Evolutionary conservation across 768 basidiomycete species (phyloP).

Genomic region (Cystofilobasidium bisporidii): DNA sequence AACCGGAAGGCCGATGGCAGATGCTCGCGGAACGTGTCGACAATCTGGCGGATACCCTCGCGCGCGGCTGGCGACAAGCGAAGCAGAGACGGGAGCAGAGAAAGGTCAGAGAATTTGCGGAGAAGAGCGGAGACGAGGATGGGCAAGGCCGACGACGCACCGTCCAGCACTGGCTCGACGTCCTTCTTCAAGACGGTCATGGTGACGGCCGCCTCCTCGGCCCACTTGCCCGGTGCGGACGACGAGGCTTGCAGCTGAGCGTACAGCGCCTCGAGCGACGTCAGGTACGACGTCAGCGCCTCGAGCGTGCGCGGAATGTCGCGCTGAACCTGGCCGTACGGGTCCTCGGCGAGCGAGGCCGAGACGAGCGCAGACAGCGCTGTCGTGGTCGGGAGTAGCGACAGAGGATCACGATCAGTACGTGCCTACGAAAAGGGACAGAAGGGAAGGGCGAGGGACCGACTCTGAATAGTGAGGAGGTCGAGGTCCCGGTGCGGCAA

Average conservation of each 20-base stretch:
- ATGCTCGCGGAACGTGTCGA: constrained; percentile 21
- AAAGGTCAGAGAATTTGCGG: too few species aligned
- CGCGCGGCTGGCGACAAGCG: not conserved
- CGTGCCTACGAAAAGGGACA: not conserved
- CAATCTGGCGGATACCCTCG: constrained; percentile 17
- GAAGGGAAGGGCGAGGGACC: not conserved
- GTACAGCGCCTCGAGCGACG: constrained; percentile 8
- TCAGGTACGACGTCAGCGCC: constrained; percentile 19
- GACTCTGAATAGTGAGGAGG: constrained; percentile 17
- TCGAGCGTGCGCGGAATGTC: constrained; percentile 27
- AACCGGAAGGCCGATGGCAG: constrained; percentile 18
- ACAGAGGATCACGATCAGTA: too few species aligned
- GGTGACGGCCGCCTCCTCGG: constrained; percentile 13
- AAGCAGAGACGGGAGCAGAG: not conserved
- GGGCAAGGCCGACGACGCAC: not conserved
- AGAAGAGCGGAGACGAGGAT: too few species aligned
- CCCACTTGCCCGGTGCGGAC: not conserved
- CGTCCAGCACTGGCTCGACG: constrained; percentile 17
- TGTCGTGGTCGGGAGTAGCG: too few species aligned
- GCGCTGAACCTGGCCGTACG: constrained; percentile 27
- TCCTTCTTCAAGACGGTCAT: constrained; percentile 14
- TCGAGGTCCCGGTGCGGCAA: not conserved
- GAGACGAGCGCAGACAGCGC: constrained; percentile 21
- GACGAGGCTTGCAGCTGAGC: not conserved
- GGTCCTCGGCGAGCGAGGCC: constrained; percentile 26